Base-by-base conservation (phyloP, 164 flowering plant genomes). In the Magnolia sinica region DNA sequence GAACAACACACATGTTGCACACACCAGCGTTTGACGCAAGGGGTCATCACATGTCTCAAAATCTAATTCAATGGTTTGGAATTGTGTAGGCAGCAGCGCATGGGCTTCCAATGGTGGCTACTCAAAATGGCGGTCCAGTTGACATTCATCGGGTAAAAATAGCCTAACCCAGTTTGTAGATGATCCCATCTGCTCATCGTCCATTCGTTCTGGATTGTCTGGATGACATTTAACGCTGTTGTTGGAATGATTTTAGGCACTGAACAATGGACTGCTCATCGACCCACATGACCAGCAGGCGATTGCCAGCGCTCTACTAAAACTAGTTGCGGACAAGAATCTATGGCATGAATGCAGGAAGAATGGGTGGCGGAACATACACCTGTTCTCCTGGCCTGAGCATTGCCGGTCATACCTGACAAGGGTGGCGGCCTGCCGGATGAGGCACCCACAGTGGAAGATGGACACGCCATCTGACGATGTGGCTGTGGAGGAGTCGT, bases 21-120 rank as follows among this genome's bases (percentile, higher is more conserved):
- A 37, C 45, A 55, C 18, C 18, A 16, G 18, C 18, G 8, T 55
- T 55, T 55, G 61, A 3, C 45, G 22, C 71, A 2, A 29, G 18
- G 7, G 7, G 9, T 14, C 68, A 65, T 10, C n/a, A 27, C n/a
- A 29, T 14, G 71, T 55, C 61, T 22, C 67, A 64, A 64, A 16
- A 61, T n/a, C 70, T 76, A 31, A 76, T 61, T 11, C 67, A 8
- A 3, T 71, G 50, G 29, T 82, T 68, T 19, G 9, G 18, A 72
- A 76, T 64, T 23, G 68, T 87, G 79, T 74, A 93, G 98, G 98
- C 98, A 68, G 97, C 96, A 65, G 98, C 98, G 27, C 98, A 95
- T 82, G 98, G 98, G 71, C 92, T 95, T 52, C 98, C 98, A 23
- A 93, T 93, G 96, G 97, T 95, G 83, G 99, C 99, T 63, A 95